Percentiles rank a stretch among this genome's conserved stretches.
phyloP scores from a whole-genome alignment of 129 eudicot species.

The Centella asiatica region DNA sequence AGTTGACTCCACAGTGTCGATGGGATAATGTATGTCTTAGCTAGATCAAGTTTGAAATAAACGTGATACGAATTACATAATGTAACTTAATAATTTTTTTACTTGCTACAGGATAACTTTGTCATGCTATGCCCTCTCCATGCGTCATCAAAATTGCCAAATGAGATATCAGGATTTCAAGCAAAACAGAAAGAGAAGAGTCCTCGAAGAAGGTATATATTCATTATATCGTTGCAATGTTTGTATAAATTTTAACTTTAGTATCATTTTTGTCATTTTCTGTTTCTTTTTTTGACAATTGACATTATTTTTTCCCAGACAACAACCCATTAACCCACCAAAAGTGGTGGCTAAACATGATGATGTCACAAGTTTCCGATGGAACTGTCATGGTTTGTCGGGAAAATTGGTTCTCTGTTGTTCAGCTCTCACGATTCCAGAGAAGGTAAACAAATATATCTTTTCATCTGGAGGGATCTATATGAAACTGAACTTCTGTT shows the following conservation, averaged over 20 bases:
- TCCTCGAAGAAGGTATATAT: slow-evolving; percentile 39
- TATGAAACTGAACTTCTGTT: background rate
- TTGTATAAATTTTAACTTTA: background rate
- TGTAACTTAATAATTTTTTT: background rate
- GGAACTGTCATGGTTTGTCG: slow-evolving; percentile 42
- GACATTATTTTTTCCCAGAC: slow-evolving; percentile 32
- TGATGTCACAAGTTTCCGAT: slow-evolving; percentile 15
- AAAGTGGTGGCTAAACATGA: slow-evolving; percentile 24
- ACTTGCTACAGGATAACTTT: slow-evolving; percentile 65
- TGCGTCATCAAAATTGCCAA: slow-evolving; percentile 55
- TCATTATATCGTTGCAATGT: background rate
- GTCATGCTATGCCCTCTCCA: slow-evolving; percentile 94
- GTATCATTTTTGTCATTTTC: background rate
- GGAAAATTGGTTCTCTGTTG: slow-evolving; percentile 70
- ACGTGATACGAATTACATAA: background rate
- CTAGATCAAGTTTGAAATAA: background rate
- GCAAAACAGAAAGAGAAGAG: slow-evolving; percentile 30
- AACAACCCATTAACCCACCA: slow-evolving; percentile 21
- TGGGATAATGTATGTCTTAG: slow-evolving; percentile 72
- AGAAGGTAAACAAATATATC: slow-evolving; percentile 42
- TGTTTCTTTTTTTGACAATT: background rate
- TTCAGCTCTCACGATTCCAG: slow-evolving; percentile 60
- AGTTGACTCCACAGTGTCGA: slow-evolving; percentile 60
- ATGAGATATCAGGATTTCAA: slow-evolving; percentile 37
- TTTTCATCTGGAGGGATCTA: background rate